Evolutionary conservation across 345 rosid species (phyloP), one percentile per base, ranked within the genome.

Genomic region (Ceriops zippeliana): DNA sequence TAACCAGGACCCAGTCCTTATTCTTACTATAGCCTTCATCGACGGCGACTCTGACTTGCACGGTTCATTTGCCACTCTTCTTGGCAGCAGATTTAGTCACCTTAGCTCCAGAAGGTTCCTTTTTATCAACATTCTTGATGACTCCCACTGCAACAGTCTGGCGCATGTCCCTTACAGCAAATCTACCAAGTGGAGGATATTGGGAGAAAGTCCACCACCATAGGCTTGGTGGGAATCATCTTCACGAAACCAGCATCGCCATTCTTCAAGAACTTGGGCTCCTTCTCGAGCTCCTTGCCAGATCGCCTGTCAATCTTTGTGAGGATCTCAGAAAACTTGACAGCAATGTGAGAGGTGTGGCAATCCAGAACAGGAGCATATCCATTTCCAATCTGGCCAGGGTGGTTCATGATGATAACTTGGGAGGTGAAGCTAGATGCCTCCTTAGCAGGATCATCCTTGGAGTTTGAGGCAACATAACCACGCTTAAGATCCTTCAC

Each of bases 261-360:
- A 4, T 87, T 87, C 84, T 86, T 86, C 84, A 86, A 76, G 38
- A 86, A 86, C 65, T 86, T 86, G 24, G 87, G 87, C 66, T 85
- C 89, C 89, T 85, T 85, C 84, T 85, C 89, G 0, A 85, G 77
- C 72, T 86, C 90, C 78, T 86, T 86, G 51, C 90, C 90, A n/a
- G 90, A 86, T 53, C 90, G 83, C 63, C 90, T 76, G 74, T 86
- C 90, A 74, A 86, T 86, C 88, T 84, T 86, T 70, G 90, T 86
- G 63, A 84, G 37, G 27, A 86, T 81, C 84, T 86, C 89, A 47
- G 88, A 59, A 49, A 86, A 85, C 82, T 81, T 85, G 9, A 84
- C 88, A 7, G 88, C 88, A 58, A 84, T 84, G 73, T 84, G 88
- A 26, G 84, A 82, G 21, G 88, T 84, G 80, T 84, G 88, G 76